Percentiles rank a stretch among this genome's conserved stretches.
Conservation (phyloP, 345 rosid genomes). For the Brassica rapa region DNA sequence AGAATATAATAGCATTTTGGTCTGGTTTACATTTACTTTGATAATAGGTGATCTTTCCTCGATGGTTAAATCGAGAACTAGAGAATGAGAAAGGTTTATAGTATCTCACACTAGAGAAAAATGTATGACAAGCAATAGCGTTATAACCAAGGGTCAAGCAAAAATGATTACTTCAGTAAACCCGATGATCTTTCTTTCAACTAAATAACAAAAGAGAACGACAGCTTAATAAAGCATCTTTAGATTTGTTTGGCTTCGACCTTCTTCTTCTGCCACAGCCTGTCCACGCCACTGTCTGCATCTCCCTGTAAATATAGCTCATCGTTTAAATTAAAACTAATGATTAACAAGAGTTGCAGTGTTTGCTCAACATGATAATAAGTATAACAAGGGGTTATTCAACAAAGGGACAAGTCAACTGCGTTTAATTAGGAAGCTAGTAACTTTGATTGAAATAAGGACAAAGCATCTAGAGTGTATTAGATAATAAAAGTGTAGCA, state of each 20-base stretch:
- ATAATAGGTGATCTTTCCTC: background rate
- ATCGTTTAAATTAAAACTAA: background rate
- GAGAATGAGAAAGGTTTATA: background rate
- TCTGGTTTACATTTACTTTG: background rate
- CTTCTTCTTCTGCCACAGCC: constrained; percentile 58
- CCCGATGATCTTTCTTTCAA: background rate
- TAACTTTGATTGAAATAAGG: background rate
- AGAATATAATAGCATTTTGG: constrained; percentile 35
- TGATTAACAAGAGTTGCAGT: no score
- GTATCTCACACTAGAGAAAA: background rate
- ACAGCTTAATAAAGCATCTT: background rate
- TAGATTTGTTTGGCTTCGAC: constrained; percentile 37
- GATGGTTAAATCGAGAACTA: background rate
- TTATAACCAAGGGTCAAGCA: background rate
- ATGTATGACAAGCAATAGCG: background rate
- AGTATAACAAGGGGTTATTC: no score
- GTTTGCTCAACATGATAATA: no score
- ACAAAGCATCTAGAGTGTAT: no score
- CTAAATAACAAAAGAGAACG: background rate
- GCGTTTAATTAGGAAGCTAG: background rate
- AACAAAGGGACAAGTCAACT: background rate
- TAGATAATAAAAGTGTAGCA: background rate
- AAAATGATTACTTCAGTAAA: constrained; percentile 7
- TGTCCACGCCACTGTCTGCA: constrained; percentile 65
- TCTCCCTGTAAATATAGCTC: constrained; percentile 52